Percentiles rank a stretch among this genome's conserved stretches.
Evolutionary conservation across 1,139 yeast genomes (phyloP).

Genomic region (Hansenula anomala): DNA sequence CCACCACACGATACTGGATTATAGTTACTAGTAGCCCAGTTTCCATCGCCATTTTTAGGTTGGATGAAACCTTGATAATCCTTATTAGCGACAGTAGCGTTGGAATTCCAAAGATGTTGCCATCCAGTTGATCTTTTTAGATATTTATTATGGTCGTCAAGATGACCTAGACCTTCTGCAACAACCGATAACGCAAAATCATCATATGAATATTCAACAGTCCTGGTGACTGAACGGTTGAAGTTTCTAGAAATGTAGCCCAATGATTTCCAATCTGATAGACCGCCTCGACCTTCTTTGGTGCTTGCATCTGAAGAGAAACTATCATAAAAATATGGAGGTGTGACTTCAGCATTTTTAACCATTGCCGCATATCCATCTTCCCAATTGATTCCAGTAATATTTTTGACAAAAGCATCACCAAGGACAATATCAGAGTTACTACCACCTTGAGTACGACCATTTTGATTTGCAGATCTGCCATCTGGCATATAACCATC

Average conservation of each 20-base stretch:
- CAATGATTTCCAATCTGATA: constrained; percentile 29
- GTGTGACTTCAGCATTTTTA: constrained; percentile 33
- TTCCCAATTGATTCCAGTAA: constrained; percentile 27
- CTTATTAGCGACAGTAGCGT: constrained; percentile 20
- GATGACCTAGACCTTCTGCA: constrained; percentile 29
- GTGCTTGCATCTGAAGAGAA: constrained; percentile 29
- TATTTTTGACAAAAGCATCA: constrained; percentile 32
- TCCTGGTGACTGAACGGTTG: constrained; percentile 33
- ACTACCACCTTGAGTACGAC: constrained; percentile 37
- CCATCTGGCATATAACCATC: constrained; percentile 39
- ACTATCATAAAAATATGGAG: constrained; percentile 26
- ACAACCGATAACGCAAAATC: constrained; percentile 34
- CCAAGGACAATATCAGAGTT: constrained; percentile 37
- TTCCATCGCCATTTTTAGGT: constrained; percentile 30
- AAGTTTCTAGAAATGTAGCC: constrained; percentile 30
- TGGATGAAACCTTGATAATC: constrained; percentile 33
- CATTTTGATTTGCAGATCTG: constrained; percentile 35
- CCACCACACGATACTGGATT: constrained; percentile 29
- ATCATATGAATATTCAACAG: constrained; percentile 36
- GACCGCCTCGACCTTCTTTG: constrained; percentile 31
- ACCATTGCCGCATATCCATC: constrained; percentile 33
- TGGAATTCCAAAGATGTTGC: constrained; percentile 35
- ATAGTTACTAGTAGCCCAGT: constrained; percentile 24
- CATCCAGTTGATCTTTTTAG: constrained; percentile 32
- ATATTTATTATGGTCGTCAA: constrained; percentile 27